These are phyloP conservation scores for Choiromyces venosus DNA, from an alignment of 495 filamentous ascomycete genomes.

Conservation along the genomic window DNA sequence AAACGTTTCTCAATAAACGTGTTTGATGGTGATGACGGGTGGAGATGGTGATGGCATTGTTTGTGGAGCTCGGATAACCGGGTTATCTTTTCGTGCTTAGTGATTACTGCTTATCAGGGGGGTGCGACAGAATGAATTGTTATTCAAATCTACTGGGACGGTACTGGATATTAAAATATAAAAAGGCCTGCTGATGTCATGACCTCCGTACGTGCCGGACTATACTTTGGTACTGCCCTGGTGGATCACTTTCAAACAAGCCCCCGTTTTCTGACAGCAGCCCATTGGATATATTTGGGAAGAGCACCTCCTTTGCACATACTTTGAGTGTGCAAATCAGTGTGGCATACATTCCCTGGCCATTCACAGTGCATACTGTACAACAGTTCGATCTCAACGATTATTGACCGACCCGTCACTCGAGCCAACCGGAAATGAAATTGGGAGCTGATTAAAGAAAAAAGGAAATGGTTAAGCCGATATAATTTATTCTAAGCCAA, in stretches of 20 bases:
- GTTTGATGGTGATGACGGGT: background rate
- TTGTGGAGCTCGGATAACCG: background rate
- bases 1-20: background rate
- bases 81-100: background rate
- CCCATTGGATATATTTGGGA: background rate
- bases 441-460: background rate
- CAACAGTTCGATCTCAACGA: background rate
- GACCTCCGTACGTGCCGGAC: background rate
- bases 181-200: background rate
- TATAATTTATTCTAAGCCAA: conserved; percentile 1
- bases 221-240: background rate
- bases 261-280: background rate
- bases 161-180: background rate
- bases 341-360: background rate
- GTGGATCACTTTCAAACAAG: background rate
- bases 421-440: background rate
- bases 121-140: background rate
- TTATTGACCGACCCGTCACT: background rate
- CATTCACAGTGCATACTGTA: background rate
- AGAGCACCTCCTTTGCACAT: background rate
- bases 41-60: background rate
- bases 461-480: background rate
- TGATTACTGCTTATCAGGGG: background rate
- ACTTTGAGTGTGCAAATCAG: background rate
- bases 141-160: background rate